phyloP scores from a whole-genome alignment of 352 stramenopile genomes.

The Phytopythium litorale region DNA sequence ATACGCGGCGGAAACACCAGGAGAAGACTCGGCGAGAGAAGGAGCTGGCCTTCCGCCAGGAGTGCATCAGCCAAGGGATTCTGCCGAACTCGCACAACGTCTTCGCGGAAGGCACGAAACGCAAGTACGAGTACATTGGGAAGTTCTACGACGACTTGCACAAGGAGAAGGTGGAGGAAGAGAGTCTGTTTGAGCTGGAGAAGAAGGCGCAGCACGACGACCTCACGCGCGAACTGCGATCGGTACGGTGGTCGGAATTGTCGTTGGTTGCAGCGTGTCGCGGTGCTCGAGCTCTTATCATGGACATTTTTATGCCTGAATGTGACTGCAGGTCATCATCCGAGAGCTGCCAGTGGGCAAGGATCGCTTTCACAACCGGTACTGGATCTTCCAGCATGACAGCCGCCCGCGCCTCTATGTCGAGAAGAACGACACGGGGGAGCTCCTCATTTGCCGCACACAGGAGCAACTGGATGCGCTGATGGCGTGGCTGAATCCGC shows the following conservation, averaged over 20 bases:
- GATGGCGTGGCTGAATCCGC: constrained; percentile 71
- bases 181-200: constrained; percentile 45
- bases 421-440: constrained; percentile 55
- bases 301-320: neutral
- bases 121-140: constrained; percentile 55
- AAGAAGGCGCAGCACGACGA: constrained; percentile 38
- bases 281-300: neutral
- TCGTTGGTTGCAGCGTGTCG: neutral
- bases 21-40: constrained; percentile 52
- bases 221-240: constrained; percentile 33
- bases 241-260: constrained; percentile 12
- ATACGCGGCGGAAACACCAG: constrained; percentile 43
- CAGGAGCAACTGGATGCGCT: constrained; percentile 39
- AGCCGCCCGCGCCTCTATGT: constrained; percentile 58
- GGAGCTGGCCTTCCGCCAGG: constrained; percentile 50
- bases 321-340: constrained; percentile 44
- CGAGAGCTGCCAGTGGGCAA: constrained; percentile 61
- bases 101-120: constrained; percentile 58
- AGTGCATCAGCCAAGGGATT: constrained; percentile 58
- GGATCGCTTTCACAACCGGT: constrained; percentile 76
- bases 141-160: constrained; percentile 66
- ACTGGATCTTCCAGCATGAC: constrained; percentile 77
- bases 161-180: constrained; percentile 43
- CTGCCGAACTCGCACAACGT: constrained; percentile 65
- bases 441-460: constrained; percentile 48